Percentiles rank a stretch among this genome's conserved stretches.
Evolutionary conservation across 2,329 filamentous ascomycete species (phyloP).

Genomic region (Stagonosporopsis tanaceti): DNA sequence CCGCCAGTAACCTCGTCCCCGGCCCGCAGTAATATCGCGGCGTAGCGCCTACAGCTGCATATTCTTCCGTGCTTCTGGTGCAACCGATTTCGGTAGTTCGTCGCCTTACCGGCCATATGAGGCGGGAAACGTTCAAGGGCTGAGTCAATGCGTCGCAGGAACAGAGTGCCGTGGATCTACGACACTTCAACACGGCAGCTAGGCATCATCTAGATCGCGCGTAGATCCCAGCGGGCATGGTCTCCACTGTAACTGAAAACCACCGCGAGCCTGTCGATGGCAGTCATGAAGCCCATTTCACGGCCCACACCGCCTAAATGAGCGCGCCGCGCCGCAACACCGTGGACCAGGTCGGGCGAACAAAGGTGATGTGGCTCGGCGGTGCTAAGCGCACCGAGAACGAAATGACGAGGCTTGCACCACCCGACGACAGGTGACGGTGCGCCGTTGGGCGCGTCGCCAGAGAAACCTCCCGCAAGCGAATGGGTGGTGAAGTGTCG

Average conservation of each 20-base stretch:
- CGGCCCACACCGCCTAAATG: slow-evolving; percentile 18
- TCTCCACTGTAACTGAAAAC: slow-evolving; percentile 23
- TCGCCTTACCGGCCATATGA: slow-evolving; percentile 24
- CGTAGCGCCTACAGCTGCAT: slow-evolving; percentile 38
- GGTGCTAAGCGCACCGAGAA: slow-evolving; percentile 24
- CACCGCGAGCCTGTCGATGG: slow-evolving; percentile 35
- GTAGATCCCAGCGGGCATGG: slow-evolving; percentile 19
- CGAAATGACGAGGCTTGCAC: slow-evolving; percentile 31
- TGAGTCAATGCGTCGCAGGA: slow-evolving; percentile 26
- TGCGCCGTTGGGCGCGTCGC: slow-evolving; percentile 41
- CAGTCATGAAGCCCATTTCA: slow-evolving; percentile 23
- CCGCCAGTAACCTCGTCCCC: slow-evolving; percentile 40
- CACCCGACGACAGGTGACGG: slow-evolving; percentile 44
- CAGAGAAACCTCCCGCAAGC: slow-evolving; percentile 25
- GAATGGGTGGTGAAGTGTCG: slow-evolving; percentile 30
- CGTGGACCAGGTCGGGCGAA: slow-evolving; percentile 12
- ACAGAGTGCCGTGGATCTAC: slow-evolving; percentile 33
- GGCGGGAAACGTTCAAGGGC: slow-evolving; percentile 17
- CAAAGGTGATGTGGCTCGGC: slow-evolving; percentile 21
- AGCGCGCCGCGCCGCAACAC: slow-evolving; percentile 30
- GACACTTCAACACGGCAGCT: slow-evolving; percentile 32
- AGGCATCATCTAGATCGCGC: slow-evolving; percentile 30
- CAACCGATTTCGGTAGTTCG: slow-evolving; percentile 22
- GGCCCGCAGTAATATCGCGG: slow-evolving; percentile 34
- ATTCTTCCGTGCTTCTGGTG: slow-evolving; percentile 23